phyloP scores from a whole-genome alignment of 2,329 filamentous ascomycete species.

The Pseudopithomyces chartarum region DNA sequence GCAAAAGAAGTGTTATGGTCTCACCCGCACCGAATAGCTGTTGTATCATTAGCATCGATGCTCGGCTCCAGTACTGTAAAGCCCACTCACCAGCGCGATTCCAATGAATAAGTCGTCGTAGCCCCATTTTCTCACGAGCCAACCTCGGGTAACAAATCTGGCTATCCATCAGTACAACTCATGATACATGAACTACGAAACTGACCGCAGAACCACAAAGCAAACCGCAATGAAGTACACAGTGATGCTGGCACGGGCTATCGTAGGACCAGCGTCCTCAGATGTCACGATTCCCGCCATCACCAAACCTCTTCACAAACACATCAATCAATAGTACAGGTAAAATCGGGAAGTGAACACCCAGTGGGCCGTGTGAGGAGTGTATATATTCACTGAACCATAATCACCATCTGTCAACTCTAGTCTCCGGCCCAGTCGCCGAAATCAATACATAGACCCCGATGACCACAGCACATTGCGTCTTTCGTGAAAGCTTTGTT shows the following conservation, averaged over 20 bases:
- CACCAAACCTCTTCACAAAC: neutral
- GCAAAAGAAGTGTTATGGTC: conserved; percentile 29
- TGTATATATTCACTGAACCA: neutral
- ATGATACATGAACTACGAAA: neutral
- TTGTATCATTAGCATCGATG: neutral
- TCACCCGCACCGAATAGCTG: conserved; percentile 30
- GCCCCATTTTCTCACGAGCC: conserved; percentile 31
- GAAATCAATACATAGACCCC: neutral
- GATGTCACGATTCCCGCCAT: conserved; percentile 4
- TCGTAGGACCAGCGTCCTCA: conserved; percentile 25
- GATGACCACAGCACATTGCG: neutral
- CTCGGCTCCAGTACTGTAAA: neutral
- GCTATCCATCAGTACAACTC: conserved; percentile 2
- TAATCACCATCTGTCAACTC: neutral
- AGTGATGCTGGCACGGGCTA: conserved; percentile 29
- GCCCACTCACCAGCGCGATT: conserved; percentile 19
- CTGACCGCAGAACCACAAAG: conserved; percentile 30
- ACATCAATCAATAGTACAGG: neutral
- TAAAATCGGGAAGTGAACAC: neutral
- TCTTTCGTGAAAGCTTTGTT: neutral
- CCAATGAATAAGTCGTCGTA: conserved; percentile 33
- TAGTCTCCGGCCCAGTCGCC: neutral
- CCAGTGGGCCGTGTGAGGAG: neutral
- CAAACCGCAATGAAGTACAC: conserved; percentile 26
- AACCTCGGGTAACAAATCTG: conserved; percentile 32